Conservation (phyloP, 1,139 yeast genomes). For the Candida frijolesensis region DNA sequence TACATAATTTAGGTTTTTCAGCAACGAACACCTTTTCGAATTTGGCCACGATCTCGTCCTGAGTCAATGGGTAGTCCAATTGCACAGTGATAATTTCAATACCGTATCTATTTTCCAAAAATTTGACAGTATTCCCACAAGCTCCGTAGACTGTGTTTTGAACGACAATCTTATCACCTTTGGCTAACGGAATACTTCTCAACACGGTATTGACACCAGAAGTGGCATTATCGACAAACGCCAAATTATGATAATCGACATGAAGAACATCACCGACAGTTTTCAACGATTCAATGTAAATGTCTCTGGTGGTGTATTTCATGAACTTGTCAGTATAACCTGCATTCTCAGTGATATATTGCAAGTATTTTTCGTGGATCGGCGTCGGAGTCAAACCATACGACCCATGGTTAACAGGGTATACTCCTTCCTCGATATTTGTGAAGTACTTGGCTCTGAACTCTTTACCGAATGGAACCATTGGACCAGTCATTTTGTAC, state of each 20-base stretch:
- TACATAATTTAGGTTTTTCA: slow-evolving; percentile 37
- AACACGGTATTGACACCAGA: slow-evolving; percentile 61
- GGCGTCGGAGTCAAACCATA: slow-evolving; percentile 52
- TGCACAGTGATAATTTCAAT: slow-evolving; percentile 48
- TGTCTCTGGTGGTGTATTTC: slow-evolving; percentile 22
- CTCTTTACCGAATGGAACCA: slow-evolving; percentile 50
- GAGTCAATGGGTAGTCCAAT: slow-evolving; percentile 51
- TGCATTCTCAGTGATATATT: slow-evolving; percentile 28
- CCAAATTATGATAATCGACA: slow-evolving; percentile 47
- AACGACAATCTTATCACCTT: slow-evolving; percentile 57
- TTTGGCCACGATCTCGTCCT: slow-evolving; percentile 45
- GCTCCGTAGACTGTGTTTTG: slow-evolving; percentile 61
- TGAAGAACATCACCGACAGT: slow-evolving; percentile 42
- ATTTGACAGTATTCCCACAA: slow-evolving; percentile 55
- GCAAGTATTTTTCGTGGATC: slow-evolving; percentile 30
- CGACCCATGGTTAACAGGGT: slow-evolving; percentile 57
- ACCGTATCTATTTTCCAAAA: slow-evolving; percentile 43
- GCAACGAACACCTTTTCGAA: slow-evolving; percentile 35
- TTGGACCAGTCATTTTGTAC: slow-evolving; percentile 8
- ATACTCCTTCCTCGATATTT: slow-evolving; percentile 32
- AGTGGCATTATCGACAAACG: slow-evolving; percentile 61
- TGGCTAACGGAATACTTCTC: slow-evolving; percentile 52
- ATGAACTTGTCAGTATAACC: slow-evolving; percentile 46
- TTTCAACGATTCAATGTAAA: slow-evolving; percentile 33
- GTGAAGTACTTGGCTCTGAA: slow-evolving; percentile 51